Conservation (phyloP, 257 asterid species). For the Jacaranda copaia region DNA sequence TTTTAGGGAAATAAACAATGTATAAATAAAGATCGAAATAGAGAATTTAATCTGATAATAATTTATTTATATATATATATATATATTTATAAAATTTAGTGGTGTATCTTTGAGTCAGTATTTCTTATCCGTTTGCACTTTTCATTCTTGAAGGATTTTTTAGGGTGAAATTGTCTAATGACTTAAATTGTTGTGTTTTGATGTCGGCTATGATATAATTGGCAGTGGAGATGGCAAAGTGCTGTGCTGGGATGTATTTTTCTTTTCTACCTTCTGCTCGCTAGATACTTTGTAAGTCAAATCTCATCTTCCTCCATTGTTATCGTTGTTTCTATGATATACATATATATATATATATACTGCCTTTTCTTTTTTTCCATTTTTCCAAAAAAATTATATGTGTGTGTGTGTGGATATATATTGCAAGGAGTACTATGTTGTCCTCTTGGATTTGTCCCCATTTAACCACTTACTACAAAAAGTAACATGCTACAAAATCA, state of each 20-base stretch:
- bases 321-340: too few relatives aligned
- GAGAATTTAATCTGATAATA: not conserved
- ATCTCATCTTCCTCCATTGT: not conserved
- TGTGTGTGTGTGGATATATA: too few relatives aligned
- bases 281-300: conserved; percentile 81
- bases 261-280: conserved; percentile 80
- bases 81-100: too few relatives aligned
- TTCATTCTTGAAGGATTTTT: too few relatives aligned
- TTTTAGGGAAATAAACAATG: too few relatives aligned
- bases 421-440: too few relatives aligned
- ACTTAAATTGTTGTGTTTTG: not conserved
- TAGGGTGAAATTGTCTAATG: not conserved
- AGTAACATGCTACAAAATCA: not conserved
- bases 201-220: not conserved
- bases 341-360: too few relatives aligned
- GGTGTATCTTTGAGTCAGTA: too few relatives aligned
- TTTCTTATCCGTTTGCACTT: too few relatives aligned
- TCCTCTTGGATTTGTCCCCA: not conserved
- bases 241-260: conserved; percentile 84
- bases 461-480: not conserved
- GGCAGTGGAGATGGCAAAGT: conserved; percentile 99
- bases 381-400: too few relatives aligned
- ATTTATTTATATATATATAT: too few relatives aligned
- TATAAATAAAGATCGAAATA: not conserved
- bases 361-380: too few relatives aligned